Base-by-base conservation (phyloP, 345 rosid species). In the Xanthoceras sorbifolium region DNA sequence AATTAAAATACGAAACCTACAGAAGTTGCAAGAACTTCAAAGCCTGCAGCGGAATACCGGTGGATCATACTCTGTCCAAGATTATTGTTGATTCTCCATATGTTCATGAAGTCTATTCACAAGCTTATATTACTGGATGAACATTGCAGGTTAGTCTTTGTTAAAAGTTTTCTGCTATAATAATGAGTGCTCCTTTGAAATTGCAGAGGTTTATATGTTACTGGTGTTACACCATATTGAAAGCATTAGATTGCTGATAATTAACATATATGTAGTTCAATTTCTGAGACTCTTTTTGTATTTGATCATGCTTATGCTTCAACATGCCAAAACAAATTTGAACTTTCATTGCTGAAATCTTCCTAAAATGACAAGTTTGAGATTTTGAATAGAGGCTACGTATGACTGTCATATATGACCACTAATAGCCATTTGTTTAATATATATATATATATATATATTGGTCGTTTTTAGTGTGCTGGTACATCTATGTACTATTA, bases 1-100 rank as follows among this genome's bases (percentile, higher is more conserved):
- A 67, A 92, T 92, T 77, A 90, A 82, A 85, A 95, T 80, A 82
- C 87, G 87, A 63, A 89, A 92, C 42, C 81, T 80, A 26, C 74
- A 83, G 71, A 79, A 77, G 79, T 76, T 91, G 80, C 66, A 9
- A 22, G 82, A 76, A 64, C 84, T 73, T 34, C 87, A 82, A 76
- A 80, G 46, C 50, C 22, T 71, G 72, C 77, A 67, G 73, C 60
- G 62, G 69, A 71, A 23, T 10, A 57, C 32, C 25, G 29, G 10
- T 38, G 70, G 74, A 57, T 48, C 59, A 64, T 18, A 48, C 34
- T 69, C 68, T 32, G 26, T 31, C 62, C 64, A 79, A 77, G 25
- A 29, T 60, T 15, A 50, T 46, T 31, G 60, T 9, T 38, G 26
- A 73, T 26, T 72, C 17, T 73, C 29, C 54, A 5, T 42, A 44